Base-by-base conservation (phyloP, 306 rosid genomes). In the Luffa aegyptiaca region DNA sequence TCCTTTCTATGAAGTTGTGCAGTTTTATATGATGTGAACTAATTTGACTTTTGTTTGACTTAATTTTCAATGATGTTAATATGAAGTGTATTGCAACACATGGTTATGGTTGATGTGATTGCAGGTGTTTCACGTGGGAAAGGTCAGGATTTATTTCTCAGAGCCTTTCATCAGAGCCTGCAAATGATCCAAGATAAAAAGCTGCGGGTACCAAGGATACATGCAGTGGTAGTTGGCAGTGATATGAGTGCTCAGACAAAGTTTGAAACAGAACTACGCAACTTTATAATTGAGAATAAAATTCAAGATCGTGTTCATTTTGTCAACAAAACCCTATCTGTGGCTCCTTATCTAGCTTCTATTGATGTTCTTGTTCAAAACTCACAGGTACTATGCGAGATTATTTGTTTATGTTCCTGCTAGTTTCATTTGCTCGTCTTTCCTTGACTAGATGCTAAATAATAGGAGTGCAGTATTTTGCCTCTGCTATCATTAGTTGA, bases 311-410 rank as follows among this genome's bases (percentile, higher is more conserved):
- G 85, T 8, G 91, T 95, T 86, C 99, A 93, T 88, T 93, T 95
- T 83, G 93, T 95, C 76, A 95, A 95, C 84, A 93, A 95, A 86
- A 91, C 97, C 81, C 85, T 93, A 84, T 89, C 97, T 10, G 96
- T 95, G 72, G 88, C 97, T 88, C 97, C 99, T 49, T 95, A 93
- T 85, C 84, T 93, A 69, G 97, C 97, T 81, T 83, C 97, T 7
- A 87, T 93, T 77, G 99, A 95, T 83, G 97, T 91, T 88, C 97
- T 93, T 84, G 98, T 95, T 87, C 98, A 95, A 89, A 95, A 92
- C 84, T 93, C 97, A 70, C 97, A 95, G 99, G 99, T 95, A 84
- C 13, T 80, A 13, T 69, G 37, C 12, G 6, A 13, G 59, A 72
- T 72, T 46, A 17, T 72, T 77, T 59, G 16, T 77, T 12, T 77